A percentile compares a stretch with the other conserved stretches of the same genome.
phyloP scores from a whole-genome alignment of 2,329 filamentous ascomycete genomes.

The Neofusicoccum cordaticola region DNA sequence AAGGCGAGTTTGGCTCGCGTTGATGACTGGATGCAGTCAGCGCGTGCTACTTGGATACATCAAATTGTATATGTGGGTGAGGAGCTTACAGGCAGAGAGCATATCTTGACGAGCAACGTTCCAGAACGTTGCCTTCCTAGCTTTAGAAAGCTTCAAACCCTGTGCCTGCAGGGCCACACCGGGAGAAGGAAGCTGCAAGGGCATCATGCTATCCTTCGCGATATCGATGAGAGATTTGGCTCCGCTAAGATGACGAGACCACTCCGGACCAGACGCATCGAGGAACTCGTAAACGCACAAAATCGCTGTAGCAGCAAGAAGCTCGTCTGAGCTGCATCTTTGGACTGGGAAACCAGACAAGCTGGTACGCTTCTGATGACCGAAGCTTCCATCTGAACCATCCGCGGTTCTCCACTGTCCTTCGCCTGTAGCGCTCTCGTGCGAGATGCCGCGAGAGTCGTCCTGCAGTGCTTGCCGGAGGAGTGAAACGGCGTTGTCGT shows the following conservation, averaged over 20 bases:
- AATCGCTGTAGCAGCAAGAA: slow-evolving; percentile 64
- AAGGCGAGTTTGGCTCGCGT: slow-evolving; percentile 58
- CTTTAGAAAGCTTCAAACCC: slow-evolving; percentile 46
- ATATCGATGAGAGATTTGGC: slow-evolving; percentile 61
- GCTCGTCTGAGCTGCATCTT: slow-evolving; percentile 54
- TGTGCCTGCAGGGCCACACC: slow-evolving; percentile 25
- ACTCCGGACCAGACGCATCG: slow-evolving; percentile 62
- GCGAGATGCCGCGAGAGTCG: slow-evolving; percentile 27
- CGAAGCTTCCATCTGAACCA: slow-evolving; percentile 18
- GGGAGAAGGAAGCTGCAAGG: slow-evolving; percentile 43
- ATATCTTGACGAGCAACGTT: slow-evolving; percentile 66
- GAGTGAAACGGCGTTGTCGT: slow-evolving; percentile 56
- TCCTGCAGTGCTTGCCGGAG: slow-evolving; percentile 36
- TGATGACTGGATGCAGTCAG: slow-evolving; percentile 46
- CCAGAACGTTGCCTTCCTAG: slow-evolving; percentile 62
- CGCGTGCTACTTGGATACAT: not conserved
- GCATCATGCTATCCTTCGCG: slow-evolving; percentile 50
- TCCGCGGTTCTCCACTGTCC: slow-evolving; percentile 17
- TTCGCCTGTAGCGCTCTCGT: slow-evolving; percentile 24
- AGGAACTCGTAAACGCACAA: slow-evolving; percentile 67
- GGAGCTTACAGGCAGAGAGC: slow-evolving; percentile 56
- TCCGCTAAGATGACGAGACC: slow-evolving; percentile 63
- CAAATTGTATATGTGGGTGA: no score
- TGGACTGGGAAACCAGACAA: slow-evolving; percentile 38
- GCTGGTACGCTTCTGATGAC: slow-evolving; percentile 40